Evolutionary conservation across 2,329 filamentous ascomycete species (phyloP).

Genomic region (Fusarium cicatricum): DNA sequence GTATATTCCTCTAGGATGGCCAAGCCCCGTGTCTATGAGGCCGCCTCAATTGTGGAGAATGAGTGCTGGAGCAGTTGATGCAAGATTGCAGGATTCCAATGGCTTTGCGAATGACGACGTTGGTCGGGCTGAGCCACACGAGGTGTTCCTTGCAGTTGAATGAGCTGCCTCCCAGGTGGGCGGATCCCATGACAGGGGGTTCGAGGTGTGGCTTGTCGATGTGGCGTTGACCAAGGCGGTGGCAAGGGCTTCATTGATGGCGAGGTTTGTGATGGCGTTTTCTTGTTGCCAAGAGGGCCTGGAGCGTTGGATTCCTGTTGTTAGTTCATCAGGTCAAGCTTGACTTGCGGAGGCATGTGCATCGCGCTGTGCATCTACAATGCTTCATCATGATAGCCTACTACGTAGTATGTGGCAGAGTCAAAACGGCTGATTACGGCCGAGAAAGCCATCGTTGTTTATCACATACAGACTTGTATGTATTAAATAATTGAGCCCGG

Average conservation of each 20-base stretch:
- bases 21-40: conserved; percentile 18
- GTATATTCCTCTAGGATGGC: not conserved
- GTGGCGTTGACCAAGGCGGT: conserved; percentile 19
- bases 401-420: too few species aligned
- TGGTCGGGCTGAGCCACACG: conserved; percentile 30
- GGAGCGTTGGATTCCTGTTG: too few species aligned
- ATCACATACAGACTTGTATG: too few species aligned
- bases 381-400: not conserved
- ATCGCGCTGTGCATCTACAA: not conserved
- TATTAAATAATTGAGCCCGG: too few species aligned
- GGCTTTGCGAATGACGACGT: conserved; percentile 34
- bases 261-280: too few species aligned
- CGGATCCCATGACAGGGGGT: conserved; percentile 18
- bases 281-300: too few species aligned
- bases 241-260: not conserved
- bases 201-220: conserved; percentile 18
- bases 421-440: too few species aligned
- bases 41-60: conserved; percentile 4
- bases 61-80: not conserved
- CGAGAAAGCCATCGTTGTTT: too few species aligned
- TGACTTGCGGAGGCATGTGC: too few species aligned
- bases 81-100: conserved; percentile 25
- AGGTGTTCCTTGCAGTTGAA: conserved; percentile 25
- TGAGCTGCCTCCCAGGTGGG: conserved; percentile 31
- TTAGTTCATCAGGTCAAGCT: too few species aligned